phyloP scores from a whole-genome alignment of 2,329 filamentous ascomycete genomes.

The Phialophora verrucosa region DNA sequence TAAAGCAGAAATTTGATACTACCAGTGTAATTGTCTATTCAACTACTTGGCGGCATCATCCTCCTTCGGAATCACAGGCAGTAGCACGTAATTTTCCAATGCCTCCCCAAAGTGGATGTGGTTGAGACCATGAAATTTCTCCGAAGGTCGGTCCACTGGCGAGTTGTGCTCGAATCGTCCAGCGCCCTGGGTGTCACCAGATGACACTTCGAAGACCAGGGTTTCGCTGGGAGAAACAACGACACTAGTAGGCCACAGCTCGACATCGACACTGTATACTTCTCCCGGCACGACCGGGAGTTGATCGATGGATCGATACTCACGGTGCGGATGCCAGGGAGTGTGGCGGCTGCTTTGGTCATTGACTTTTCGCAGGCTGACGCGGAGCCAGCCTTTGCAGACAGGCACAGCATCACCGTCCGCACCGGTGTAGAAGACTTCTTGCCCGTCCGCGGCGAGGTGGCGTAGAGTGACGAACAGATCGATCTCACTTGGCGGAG shows the following conservation, averaged over 20 bases:
- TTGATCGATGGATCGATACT: slow-evolving; percentile 57
- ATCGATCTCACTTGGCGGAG: slow-evolving; percentile 58
- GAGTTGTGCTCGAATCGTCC: slow-evolving; percentile 39
- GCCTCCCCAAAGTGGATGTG: slow-evolving; percentile 56
- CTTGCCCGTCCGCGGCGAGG: slow-evolving; percentile 56
- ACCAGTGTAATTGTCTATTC: too few relatives aligned
- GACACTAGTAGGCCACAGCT: slow-evolving; percentile 49
- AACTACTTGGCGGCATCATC: too few relatives aligned
- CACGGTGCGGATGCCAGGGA: slow-evolving; percentile 55
- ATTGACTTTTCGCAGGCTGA: slow-evolving; percentile 57
- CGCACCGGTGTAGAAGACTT: slow-evolving; percentile 62
- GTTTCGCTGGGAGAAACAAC: slow-evolving; percentile 44
- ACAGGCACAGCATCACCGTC: slow-evolving; percentile 61
- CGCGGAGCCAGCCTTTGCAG: slow-evolving; percentile 62
- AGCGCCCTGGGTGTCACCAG: slow-evolving; percentile 58
- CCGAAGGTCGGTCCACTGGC: slow-evolving; percentile 41
- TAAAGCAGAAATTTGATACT: too few relatives aligned
- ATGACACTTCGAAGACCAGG: slow-evolving; percentile 43
- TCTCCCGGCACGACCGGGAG: slow-evolving; percentile 56
- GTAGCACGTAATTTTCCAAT: slow-evolving; percentile 54
- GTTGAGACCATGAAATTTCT: slow-evolving; percentile 55
- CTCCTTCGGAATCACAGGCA: slow-evolving; percentile 54
- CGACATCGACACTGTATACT: slow-evolving; percentile 58
- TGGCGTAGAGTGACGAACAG: slow-evolving; percentile 62
- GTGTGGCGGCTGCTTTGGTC: slow-evolving; percentile 51